phyloP scores from a whole-genome alignment of 139 green algal species.

The Picochlorum sp. region DNA sequence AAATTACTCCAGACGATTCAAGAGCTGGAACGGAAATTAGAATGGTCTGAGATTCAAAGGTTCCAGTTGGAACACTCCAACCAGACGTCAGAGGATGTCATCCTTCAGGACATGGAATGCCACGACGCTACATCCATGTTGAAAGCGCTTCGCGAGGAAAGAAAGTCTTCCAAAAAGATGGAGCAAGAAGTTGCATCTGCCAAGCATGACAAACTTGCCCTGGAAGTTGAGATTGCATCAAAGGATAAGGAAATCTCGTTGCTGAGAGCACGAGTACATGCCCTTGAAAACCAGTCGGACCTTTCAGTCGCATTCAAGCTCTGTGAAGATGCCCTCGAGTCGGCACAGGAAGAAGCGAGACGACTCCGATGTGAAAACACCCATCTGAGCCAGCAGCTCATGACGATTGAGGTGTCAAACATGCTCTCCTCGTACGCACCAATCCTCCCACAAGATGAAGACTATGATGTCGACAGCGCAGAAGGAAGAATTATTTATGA shows the following conservation, averaged over 20 bases:
- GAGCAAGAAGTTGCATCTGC: neutral
- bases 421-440: no score
- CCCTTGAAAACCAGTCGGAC: conserved; percentile 10
- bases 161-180: neutral
- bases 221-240: conserved; percentile 20
- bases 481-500: no score
- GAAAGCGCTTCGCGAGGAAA: neutral
- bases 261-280: conserved; percentile 5
- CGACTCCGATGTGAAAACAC: conserved; percentile 12
- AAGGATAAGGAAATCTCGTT: conserved; percentile 6
- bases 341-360: neutral
- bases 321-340: conserved; percentile 10
- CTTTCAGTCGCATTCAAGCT: conserved; percentile 12
- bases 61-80: no score
- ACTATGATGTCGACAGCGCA: no score
- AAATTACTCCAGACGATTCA: no score
- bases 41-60: no score
- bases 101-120: no score
- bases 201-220: conserved; percentile 5
- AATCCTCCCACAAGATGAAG: no score
- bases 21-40: no score
- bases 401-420: neutral
- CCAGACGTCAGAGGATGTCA: no score
- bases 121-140: no score
- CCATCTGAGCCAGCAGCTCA: conserved; percentile 1